Evolutionary conservation across 306 rosid genomes (phyloP).

Genomic region (Senna tora): DNA sequence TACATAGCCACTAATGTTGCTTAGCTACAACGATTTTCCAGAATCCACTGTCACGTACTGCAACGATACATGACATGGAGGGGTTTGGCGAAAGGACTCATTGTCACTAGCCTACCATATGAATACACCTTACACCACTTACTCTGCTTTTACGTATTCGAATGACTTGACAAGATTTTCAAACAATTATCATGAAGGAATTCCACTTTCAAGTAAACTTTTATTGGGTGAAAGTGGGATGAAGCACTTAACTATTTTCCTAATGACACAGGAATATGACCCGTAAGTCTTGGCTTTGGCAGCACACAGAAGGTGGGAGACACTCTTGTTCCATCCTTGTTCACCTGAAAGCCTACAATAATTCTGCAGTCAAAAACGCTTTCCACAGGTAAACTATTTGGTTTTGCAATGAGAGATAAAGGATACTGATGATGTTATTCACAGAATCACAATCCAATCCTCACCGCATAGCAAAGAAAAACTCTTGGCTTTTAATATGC

Average conservation of each 20-base stretch:
- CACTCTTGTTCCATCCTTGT: conserved; percentile 66
- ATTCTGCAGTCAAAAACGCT: conserved; percentile 51
- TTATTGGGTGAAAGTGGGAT: conserved; percentile 51
- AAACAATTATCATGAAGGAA: conserved; percentile 43
- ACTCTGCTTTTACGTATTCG: conserved; percentile 41
- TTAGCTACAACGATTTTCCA: neutral
- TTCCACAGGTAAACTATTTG: conserved; percentile 34
- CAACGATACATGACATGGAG: conserved; percentile 3
- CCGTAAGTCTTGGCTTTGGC: conserved; percentile 46
- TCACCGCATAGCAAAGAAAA: conserved; percentile 31
- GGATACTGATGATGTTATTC: conserved; percentile 33
- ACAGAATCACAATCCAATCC: conserved; percentile 17
- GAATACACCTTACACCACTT: conserved; percentile 30
- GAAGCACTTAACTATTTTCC: conserved; percentile 54
- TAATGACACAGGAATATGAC: conserved; percentile 51
- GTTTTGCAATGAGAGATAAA: conserved; percentile 29
- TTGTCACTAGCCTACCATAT: conserved; percentile 11
- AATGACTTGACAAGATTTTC: conserved; percentile 29
- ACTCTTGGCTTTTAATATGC: neutral
- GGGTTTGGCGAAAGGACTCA: neutral
- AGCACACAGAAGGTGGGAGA: conserved; percentile 64
- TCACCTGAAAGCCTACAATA: conserved; percentile 54
- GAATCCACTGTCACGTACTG: neutral
- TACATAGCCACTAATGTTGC: neutral
- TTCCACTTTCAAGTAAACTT: conserved; percentile 40